Evolutionary conservation across 225 moss, liverwort and hornwort genomes (phyloP).

Genomic region (Pseudoscleropodium purum): DNA sequence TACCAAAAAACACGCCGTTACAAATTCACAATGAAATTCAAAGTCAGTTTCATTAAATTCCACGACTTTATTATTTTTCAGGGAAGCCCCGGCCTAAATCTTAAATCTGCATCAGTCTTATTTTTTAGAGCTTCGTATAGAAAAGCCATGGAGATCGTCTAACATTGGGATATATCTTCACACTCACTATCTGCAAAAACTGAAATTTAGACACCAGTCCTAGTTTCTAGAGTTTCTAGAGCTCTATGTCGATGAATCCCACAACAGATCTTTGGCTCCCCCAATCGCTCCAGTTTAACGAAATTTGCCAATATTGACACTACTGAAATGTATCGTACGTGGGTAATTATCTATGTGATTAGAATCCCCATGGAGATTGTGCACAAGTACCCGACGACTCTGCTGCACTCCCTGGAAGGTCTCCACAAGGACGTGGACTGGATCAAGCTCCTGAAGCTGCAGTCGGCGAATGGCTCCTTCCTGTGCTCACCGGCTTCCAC

Average conservation of each 20-base stretch:
- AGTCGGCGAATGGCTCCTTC: constrained; percentile 64
- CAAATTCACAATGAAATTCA: neutral
- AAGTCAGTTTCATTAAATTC: neutral
- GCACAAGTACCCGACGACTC: constrained; percentile 63
- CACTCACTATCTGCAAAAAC: too few species aligned
- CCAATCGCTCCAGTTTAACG: neutral
- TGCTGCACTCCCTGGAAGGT: constrained; percentile 77
- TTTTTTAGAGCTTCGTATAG: neutral
- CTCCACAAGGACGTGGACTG: constrained; percentile 59
- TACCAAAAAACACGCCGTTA: neutral
- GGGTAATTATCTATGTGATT: neutral
- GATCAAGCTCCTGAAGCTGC: constrained; percentile 55
- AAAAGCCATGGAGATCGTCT: neutral
- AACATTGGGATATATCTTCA: too few species aligned
- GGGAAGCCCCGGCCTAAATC: neutral
- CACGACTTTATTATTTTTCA: too few species aligned
- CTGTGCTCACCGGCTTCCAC: constrained; percentile 66
- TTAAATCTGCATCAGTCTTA: neutral
- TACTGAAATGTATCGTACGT: neutral
- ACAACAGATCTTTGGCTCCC: neutral
- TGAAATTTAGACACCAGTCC: neutral
- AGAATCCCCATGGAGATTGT: constrained; percentile 74
- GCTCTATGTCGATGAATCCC: neutral
- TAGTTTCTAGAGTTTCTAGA: neutral
- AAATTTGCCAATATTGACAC: too few species aligned